Evolutionary conservation across 768 basidiomycete species (phyloP).

Genomic region (Lepiota brunneoincarnata): DNA sequence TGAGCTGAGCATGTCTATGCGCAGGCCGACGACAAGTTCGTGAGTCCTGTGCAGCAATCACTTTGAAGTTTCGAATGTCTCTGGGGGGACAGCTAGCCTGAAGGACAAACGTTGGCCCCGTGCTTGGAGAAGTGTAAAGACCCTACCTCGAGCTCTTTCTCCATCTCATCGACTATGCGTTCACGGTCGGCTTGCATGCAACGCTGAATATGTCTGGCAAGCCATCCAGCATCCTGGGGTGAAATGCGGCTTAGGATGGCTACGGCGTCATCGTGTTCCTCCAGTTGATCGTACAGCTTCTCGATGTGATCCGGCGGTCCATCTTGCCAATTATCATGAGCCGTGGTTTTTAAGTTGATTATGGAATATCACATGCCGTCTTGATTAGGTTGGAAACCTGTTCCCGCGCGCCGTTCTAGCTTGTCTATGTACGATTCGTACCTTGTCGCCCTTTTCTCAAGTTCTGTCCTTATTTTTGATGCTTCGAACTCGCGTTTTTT

Average conservation of each 20-base stretch:
- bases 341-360: neutral
- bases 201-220: constrained; percentile 51
- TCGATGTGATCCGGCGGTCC: constrained; percentile 48
- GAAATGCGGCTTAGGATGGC: constrained; percentile 39
- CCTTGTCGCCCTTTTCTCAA: constrained; percentile 51
- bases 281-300: constrained; percentile 60
- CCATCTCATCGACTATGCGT: constrained; percentile 55
- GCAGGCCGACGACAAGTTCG: constrained; percentile 48
- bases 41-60: constrained; percentile 66
- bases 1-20: constrained; percentile 69
- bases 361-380: constrained; percentile 34
- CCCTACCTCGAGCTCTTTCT: constrained; percentile 69
- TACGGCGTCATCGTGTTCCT: constrained; percentile 48
- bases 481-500: constrained; percentile 56
- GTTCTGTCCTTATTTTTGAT: constrained; percentile 51
- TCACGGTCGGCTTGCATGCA: constrained; percentile 49
- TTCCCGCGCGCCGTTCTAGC: constrained; percentile 55
- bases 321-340: constrained; percentile 21
- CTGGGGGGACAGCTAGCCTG: constrained; percentile 69
- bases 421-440: constrained; percentile 65
- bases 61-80: constrained; percentile 72
- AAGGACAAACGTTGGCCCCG: neutral
- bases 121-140: neutral
- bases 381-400: constrained; percentile 34
- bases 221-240: constrained; percentile 56